Evolutionary conservation across 176 grass and related monocot genomes (phyloP), one percentile per base, ranked within the genome.

Genomic region (Lolium multiflorum): DNA sequence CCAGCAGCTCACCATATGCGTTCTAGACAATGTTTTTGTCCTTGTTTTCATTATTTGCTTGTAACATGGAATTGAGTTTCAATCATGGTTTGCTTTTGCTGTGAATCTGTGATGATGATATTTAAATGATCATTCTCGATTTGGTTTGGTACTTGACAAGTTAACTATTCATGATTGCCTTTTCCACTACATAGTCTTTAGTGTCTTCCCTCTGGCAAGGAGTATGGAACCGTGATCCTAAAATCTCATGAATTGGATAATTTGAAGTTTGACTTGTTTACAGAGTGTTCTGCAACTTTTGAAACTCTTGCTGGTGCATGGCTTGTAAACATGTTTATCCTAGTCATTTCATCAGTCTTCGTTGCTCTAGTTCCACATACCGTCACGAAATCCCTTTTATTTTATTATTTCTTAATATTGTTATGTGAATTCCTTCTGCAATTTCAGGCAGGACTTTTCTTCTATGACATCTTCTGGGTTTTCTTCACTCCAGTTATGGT

Each of bases 401-500:
- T 14, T 70, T n/a, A 66, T 76, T 20, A 76, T 68, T 77, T 44
- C 13, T 71, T 51, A 54, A 50, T 14, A 31, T 70, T 69, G 39
- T 41, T 54, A 62, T 72, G 35, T 59, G 12, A 76, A 46, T 58
- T 86, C 18, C 18, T 74, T 80, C 26, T 80, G 49, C 5, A 74
- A 77, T 81, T 70, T 47, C 86, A 96, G 94, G 92, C 79, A 85
- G 90, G 94, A 74, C 86, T 98, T 56, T 98, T 98, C 84, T 80
- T 98, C 25, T 98, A 98, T 82, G 96, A 98, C 74, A 94, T 98
- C 59, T 98, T 98, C 86, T 98, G 96, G 96, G 96, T 98, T 11
- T 98, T 98, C 67, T 98, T 98, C 85, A 98, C 96, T 51, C 93
- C 96, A 10, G 96, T 98, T 69, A 98, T 98, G 93, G 96, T 98